Conservation (phyloP, 192 early-diverging fungal genomes). For the Pecoramyces ruminantium region DNA sequence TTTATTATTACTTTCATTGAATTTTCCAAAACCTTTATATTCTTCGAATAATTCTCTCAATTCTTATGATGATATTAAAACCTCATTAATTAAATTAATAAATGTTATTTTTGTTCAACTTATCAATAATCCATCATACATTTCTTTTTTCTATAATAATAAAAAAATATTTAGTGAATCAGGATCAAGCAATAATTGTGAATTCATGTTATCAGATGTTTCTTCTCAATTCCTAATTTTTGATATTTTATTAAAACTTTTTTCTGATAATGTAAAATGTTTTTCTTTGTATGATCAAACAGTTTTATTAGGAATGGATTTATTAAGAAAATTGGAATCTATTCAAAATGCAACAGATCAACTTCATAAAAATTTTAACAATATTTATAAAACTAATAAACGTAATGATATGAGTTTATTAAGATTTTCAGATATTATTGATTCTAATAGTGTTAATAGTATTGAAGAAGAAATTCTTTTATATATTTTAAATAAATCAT, state of each 20-base stretch:
- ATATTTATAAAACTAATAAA: background rate
- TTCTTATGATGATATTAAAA: background rate
- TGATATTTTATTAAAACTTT: background rate
- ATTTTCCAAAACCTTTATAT: background rate
- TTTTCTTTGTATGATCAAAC: background rate
- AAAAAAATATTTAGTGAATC: background rate
- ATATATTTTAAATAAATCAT: background rate
- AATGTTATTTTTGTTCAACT: background rate
- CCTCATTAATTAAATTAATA: background rate
- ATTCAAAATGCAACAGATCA: background rate
- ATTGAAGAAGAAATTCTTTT: background rate
- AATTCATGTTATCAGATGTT: background rate
- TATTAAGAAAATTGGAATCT: background rate
- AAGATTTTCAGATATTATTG: background rate
- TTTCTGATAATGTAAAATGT: background rate
- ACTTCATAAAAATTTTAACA: background rate
- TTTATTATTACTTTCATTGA: background rate
- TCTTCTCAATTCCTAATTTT: background rate
- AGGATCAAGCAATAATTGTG: background rate
- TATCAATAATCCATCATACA: background rate
- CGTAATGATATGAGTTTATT: background rate
- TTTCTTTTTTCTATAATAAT: background rate
- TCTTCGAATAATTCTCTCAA: background rate
- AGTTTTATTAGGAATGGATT: background rate
- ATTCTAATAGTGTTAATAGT: background rate